Conservation (phyloP, 495 filamentous ascomycete species). For the Copromyces sp. region DNA sequence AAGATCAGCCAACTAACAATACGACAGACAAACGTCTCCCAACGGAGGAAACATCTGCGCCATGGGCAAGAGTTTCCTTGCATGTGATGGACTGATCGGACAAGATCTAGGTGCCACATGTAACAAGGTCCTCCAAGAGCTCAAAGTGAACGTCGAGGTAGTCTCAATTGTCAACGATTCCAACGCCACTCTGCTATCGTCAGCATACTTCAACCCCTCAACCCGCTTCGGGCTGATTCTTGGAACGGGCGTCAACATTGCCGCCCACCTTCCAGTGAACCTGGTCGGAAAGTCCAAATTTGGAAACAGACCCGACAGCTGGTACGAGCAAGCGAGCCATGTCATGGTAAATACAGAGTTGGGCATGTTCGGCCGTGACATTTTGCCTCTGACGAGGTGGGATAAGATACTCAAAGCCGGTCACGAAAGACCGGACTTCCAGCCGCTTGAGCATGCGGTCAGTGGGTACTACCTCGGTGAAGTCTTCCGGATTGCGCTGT, state of each 20-base stretch:
- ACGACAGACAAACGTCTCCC: slow-evolving; percentile 61
- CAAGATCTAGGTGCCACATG: slow-evolving; percentile 44
- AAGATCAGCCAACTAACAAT: slow-evolving; percentile 7
- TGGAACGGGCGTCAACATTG: slow-evolving; percentile 48
- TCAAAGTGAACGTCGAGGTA: slow-evolving; percentile 49
- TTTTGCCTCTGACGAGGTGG: slow-evolving; percentile 64
- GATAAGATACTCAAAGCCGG: slow-evolving; percentile 51
- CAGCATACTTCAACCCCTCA: slow-evolving; percentile 60
- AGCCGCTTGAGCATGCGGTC: slow-evolving; percentile 76
- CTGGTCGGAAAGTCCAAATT: slow-evolving; percentile 42
- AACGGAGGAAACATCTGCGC: slow-evolving; percentile 63
- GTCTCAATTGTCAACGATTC: slow-evolving; percentile 79
- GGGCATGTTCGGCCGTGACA: slow-evolving; percentile 66
- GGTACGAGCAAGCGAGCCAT: slow-evolving; percentile 46
- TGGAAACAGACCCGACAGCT: slow-evolving; percentile 38
- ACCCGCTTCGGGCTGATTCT: slow-evolving; percentile 49
- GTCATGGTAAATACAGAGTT: slow-evolving; percentile 78
- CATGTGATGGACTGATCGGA: slow-evolving; percentile 39
- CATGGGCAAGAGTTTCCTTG: slow-evolving; percentile 76
- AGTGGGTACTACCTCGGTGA: slow-evolving; percentile 79
- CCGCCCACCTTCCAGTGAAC: slow-evolving; percentile 42
- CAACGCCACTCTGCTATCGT: slow-evolving; percentile 66
- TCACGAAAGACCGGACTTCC: slow-evolving; percentile 68
- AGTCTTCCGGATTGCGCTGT: slow-evolving; percentile 57
- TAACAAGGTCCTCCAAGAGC: slow-evolving; percentile 33